Base-by-base conservation (phyloP, 176 grass and related monocot genomes). In the Avena atlantica region DNA sequence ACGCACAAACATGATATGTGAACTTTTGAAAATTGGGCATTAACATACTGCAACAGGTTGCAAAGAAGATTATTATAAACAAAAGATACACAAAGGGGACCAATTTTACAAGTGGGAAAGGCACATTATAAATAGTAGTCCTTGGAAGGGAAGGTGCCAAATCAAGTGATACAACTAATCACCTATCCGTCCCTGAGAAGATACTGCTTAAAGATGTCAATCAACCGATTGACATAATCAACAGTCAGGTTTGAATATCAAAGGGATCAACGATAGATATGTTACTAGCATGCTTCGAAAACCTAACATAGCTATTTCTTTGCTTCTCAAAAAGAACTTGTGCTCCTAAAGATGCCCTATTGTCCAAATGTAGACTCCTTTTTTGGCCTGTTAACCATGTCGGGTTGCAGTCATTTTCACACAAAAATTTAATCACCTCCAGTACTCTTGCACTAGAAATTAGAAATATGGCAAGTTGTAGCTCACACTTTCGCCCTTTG, bases 361-460 rank as follows among this genome's bases (percentile, higher is more conserved):
- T 76, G 5, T 88, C 67, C 40, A 78, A 81, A 45, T 17, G 45
- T 9, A 91, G 76, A 7, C 31, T 52, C 16, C 52, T 76, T 82
- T 12, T 74, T 16, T 88, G 67, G 23, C 20, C 78, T 44, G 8
- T 29, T 36, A 84, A 12, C 90, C 86, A 91, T 71, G 45, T 19
- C 12, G 0, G 5, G 1, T 9, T 85, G 81, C 77, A 91, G 16
- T 76, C 69, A 85, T 85, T 75, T 17, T 60, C 42, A 51, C 81
- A 88, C 48, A 85, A 23, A 74, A 91, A 52, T 70, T 85, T 85
- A n/a, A 85, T 63, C 83, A 88, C 61, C 61, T 68, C n/a, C 63
- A 91, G 70, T 19, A 78, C 76, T 25, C 77, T 88, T 25, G 90
- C 90, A 81, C 42, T 76, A 15, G 42, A 47, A 76, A 85, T 36